Evolutionary conservation across 2,329 filamentous ascomycete genomes (phyloP), one percentile per base, ranked within the genome.

Genomic region (Alternaria sp.): DNA sequence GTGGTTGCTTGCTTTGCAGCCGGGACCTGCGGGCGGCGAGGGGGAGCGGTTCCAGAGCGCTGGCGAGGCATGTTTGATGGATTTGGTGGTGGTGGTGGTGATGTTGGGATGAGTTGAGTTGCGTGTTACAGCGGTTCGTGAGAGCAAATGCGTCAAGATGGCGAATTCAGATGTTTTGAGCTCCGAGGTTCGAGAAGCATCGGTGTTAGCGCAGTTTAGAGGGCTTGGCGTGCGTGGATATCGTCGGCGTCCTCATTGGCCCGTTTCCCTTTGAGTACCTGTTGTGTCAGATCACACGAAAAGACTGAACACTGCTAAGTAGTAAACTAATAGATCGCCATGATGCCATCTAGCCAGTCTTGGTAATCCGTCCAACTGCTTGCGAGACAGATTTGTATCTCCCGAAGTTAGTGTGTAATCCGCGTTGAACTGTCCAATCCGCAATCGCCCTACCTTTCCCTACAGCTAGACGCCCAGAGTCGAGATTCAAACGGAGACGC

Each of bases 1-100:
- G 89, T 86, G 65, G 91, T 90, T 75, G 72, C 74, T 62, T 79
- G 78, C 63, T 63, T 70, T 20, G 81, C 75, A 34, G 79, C 78
- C 39, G 80, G 75, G 57, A 78, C 78, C 58, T 78, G 77, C 30
- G 82, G 81, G 62, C 81, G 81, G 74, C 78, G 69, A 48, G 66
- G 79, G 55, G 81, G 79, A 57, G 81, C 80, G 55, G 81, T 68
- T 68, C 81, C 74, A 66, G 81, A 81, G 69, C 82, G 80, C 76
- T 83, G 81, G 69, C 82, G 82, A 78, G 82, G 77, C 82, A 84
- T 84, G 9, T 51, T 70, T 78, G 70, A 62, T 65, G 24, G 51
- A 28, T 51, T 49, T 41, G 28, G 42, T 42, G 56, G 44, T 22
- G 51, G 44, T 38, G 34, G 36, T 36, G 14, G 39, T 41, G 18